Evolutionary conservation across 768 basidiomycete species (phyloP).

Genomic region (Pisolithus orientalis): DNA sequence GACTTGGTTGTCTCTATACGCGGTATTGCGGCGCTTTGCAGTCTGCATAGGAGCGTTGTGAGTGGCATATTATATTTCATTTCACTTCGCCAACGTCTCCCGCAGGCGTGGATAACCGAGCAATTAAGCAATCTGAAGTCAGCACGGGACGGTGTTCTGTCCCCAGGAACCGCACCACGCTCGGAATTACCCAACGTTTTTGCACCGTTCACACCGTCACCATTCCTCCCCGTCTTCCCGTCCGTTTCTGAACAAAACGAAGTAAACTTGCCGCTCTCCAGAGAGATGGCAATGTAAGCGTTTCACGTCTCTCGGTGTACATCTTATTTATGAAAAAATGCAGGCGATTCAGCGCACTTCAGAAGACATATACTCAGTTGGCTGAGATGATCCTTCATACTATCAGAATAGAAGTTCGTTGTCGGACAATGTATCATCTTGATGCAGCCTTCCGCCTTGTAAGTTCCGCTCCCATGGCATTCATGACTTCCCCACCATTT

Average conservation of each 20-base stretch:
- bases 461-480: slow-evolving; percentile 16
- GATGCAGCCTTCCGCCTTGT: slow-evolving; percentile 75
- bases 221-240: slow-evolving; percentile 38
- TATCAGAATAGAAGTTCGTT: slow-evolving; percentile 82
- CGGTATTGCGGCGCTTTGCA: slow-evolving; percentile 69
- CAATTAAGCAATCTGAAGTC: slow-evolving; percentile 66
- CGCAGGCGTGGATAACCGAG: slow-evolving; percentile 78
- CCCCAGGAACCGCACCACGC: slow-evolving; percentile 40
- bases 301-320: neutral
- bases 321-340: slow-evolving; percentile 5
- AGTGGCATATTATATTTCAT: slow-evolving; percentile 22
- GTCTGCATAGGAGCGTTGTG: slow-evolving; percentile 83
- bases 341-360: slow-evolving; percentile 87
- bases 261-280: slow-evolving; percentile 70
- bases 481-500: slow-evolving; percentile 4
- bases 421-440: slow-evolving; percentile 75
- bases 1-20: slow-evolving; percentile 69
- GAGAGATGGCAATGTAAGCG: slow-evolving; percentile 83
- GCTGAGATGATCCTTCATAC: slow-evolving; percentile 83
- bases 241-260: slow-evolving; percentile 37
- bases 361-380: slow-evolving; percentile 87
- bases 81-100: slow-evolving; percentile 1
- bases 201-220: slow-evolving; percentile 39
- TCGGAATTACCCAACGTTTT: slow-evolving; percentile 42
- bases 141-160: slow-evolving; percentile 41